phyloP scores from a whole-genome alignment of 306 rosid genomes.

The Pyrus bretschneideri region DNA sequence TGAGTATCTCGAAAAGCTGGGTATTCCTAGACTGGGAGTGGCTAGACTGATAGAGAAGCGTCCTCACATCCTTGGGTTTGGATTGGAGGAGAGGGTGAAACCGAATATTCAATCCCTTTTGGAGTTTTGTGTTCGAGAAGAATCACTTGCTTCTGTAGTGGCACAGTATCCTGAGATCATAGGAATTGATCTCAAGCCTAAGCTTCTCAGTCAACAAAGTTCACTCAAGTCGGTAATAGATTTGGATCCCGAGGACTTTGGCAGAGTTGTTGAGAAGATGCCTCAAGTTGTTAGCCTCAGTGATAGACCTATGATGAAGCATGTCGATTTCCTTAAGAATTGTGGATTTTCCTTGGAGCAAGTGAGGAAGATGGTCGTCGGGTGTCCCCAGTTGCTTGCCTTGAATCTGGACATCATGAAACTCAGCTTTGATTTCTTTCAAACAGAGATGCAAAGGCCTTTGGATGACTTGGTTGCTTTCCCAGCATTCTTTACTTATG shows the following conservation, averaged over 20 bases:
- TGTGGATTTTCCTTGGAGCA: slow-evolving; percentile 69
- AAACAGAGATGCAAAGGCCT: slow-evolving; percentile 64
- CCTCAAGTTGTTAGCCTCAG: slow-evolving; percentile 83
- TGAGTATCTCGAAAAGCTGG: slow-evolving; percentile 71
- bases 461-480: slow-evolving; percentile 74
- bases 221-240: slow-evolving; percentile 53
- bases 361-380: slow-evolving; percentile 51
- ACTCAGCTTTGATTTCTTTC: slow-evolving; percentile 62
- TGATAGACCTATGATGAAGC: slow-evolving; percentile 60
- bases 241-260: slow-evolving; percentile 60
- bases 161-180: slow-evolving; percentile 85
- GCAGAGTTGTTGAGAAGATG: slow-evolving; percentile 83
- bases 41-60: slow-evolving; percentile 87
- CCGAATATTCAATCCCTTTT: slow-evolving; percentile 69
- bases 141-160: slow-evolving; percentile 58
- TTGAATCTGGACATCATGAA: slow-evolving; percentile 83
- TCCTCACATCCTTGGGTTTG: slow-evolving; percentile 86
- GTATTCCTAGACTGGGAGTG: slow-evolving; percentile 78
- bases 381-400: slow-evolving; percentile 92
- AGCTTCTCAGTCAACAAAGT: slow-evolving; percentile 53
- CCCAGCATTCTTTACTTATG: slow-evolving; percentile 87
- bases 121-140: slow-evolving; percentile 59
- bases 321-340: slow-evolving; percentile 59
- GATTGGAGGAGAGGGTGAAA: slow-evolving; percentile 65
- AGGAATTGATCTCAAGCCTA: slow-evolving; percentile 65